Conservation (phyloP, 164 flowering plant genomes). For the Umbellularia californica region DNA sequence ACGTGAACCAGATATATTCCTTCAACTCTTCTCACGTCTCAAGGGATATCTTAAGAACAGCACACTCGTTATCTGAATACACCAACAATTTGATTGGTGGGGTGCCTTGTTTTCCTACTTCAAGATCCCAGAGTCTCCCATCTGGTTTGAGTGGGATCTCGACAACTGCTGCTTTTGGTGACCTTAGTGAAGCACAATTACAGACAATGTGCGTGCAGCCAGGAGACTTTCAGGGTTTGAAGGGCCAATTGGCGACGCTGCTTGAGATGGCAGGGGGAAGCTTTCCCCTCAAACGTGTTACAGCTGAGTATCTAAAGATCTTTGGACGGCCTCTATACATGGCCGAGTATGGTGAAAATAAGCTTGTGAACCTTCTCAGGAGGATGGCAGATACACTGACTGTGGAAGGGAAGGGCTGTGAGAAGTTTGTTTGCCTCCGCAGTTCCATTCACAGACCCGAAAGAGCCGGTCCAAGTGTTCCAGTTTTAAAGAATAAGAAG, state of each 20-base stretch:
- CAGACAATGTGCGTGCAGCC: constrained; percentile 69
- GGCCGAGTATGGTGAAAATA: constrained; percentile 68
- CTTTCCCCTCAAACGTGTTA: constrained; percentile 58
- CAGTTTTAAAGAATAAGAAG: constrained; percentile 47
- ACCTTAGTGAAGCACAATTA: constrained; percentile 28
- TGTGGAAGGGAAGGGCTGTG: constrained; percentile 69
- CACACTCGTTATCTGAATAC: constrained; percentile 54
- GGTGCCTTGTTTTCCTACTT: constrained; percentile 35
- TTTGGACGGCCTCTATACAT: constrained; percentile 79
- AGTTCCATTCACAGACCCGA: constrained; percentile 18
- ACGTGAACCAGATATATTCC: constrained; percentile 24
- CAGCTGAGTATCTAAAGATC: constrained; percentile 66
- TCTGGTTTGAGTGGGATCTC: constrained; percentile 48
- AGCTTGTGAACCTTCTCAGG: constrained; percentile 79
- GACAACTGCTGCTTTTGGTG: constrained; percentile 17
- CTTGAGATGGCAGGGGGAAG: constrained; percentile 81
- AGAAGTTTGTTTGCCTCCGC: constrained; percentile 56
- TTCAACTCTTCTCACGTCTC: constrained; percentile 27
- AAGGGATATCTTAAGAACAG: constrained; percentile 34
- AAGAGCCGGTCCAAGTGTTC: constrained; percentile 37
- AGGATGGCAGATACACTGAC: constrained; percentile 62
- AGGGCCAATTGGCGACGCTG: constrained; percentile 65
- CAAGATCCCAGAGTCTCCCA: constrained; percentile 55
- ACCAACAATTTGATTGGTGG: constrained; percentile 25
- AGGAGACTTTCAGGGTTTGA: constrained; percentile 78